Evolutionary conservation across 2,329 filamentous ascomycete species (phyloP), one percentile per base, ranked within the genome.

Genomic region (Claviceps cyperi): DNA sequence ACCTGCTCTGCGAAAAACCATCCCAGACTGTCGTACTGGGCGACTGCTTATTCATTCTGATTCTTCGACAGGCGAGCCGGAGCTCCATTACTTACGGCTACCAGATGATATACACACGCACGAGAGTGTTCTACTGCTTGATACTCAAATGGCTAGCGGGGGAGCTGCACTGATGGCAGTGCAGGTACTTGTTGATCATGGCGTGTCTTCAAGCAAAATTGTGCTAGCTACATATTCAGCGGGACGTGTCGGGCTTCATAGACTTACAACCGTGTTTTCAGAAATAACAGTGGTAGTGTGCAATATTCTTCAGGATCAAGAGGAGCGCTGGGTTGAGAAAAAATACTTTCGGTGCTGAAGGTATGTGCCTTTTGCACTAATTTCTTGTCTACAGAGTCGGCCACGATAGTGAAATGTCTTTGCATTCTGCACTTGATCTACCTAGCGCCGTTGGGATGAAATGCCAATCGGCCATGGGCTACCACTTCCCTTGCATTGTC

Each of bases 161-260:
- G 91, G 90, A 37, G 78, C 80, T 15, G 80, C 79, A 1, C 70
- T 98, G 51, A 98, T 98, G 92, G 89, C 92, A 1, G 90, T 97
- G 41, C 85, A 92, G 61, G 87, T 97, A n/a, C 71, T 98, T 49
- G 81, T 95, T 15, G 92, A 98, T 64, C 90, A 97, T 61, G 92
- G 92, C 11, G 90, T 97, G 6, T 70, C 79, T 5, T 83, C 92
- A 62, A 78, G 87, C 44, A 83, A 76, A 56, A 95, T 98, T 56
- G 86, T 96, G 36, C 83, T 97, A 63, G 90, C 94, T 39, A 95
- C 91, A 3, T 96, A 94, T 63, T 84, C 88, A 56, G 91, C 90
- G 3, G 91, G 91, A 8, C 81, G 81, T 56, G 80, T 86, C 58
- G 92, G 90, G 0, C 65, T 97, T 54, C 88, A 92, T 61, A 76